Evolutionary conservation across 2,329 filamentous ascomycete genomes (phyloP).

Genomic region (Ophiostoma montium): DNA sequence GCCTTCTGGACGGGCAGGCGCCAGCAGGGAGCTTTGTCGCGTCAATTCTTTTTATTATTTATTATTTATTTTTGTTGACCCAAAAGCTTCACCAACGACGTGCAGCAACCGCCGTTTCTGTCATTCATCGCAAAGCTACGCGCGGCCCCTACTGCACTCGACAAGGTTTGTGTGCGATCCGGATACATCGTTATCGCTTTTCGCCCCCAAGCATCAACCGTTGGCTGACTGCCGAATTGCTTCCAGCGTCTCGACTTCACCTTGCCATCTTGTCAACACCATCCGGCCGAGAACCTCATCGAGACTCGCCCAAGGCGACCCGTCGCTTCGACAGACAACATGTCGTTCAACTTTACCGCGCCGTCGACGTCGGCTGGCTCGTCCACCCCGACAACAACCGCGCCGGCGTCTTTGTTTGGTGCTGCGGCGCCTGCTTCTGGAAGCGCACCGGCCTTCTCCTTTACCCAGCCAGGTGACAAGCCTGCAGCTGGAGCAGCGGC

Average conservation of each 20-base stretch:
- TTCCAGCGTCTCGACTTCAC: neutral
- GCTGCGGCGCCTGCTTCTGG: neutral
- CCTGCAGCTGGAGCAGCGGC: slow-evolving; percentile 14
- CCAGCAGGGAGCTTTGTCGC: slow-evolving; percentile 8
- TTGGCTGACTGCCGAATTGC: too few relatives aligned
- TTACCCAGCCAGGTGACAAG: slow-evolving; percentile 21
- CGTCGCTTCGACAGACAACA: slow-evolving; percentile 2
- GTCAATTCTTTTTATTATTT: slow-evolving; percentile 5
- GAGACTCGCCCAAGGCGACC: neutral
- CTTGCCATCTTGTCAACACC: neutral
- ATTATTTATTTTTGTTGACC: slow-evolving; percentile 3
- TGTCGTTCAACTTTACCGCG: slow-evolving; percentile 19
- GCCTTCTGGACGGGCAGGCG: neutral
- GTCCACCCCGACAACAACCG: slow-evolving; percentile 22
- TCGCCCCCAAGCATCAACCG: too few relatives aligned
- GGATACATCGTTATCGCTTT: too few relatives aligned
- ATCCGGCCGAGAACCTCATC: neutral
- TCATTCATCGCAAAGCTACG: neutral
- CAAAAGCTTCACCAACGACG: slow-evolving; percentile 6
- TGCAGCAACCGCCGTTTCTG: neutral
- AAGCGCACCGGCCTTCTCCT: slow-evolving; percentile 11
- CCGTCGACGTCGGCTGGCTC: slow-evolving; percentile 23
- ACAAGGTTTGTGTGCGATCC: too few relatives aligned
- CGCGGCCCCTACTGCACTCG: neutral
- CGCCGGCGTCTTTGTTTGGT: slow-evolving; percentile 21